Evolutionary conservation across 495 filamentous ascomycete species (phyloP).

Genomic region (Friedmanniomyces simplex): DNA sequence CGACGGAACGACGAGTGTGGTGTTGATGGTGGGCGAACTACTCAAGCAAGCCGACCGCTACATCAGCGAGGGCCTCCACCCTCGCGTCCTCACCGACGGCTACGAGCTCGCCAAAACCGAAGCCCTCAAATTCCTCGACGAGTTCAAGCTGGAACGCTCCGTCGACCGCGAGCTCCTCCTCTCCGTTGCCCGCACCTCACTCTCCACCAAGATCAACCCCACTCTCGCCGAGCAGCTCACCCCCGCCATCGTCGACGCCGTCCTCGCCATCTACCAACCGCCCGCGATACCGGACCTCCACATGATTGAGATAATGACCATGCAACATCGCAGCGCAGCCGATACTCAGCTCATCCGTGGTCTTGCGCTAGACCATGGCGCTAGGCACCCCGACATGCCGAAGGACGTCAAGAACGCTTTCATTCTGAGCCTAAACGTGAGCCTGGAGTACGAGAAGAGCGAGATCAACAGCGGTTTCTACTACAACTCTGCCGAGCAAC

Average conservation of each 20-base stretch:
- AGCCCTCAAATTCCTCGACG: constrained; percentile 89
- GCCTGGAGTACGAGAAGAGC: constrained; percentile 95
- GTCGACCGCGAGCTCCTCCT: constrained; percentile 90
- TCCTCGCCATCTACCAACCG: constrained; percentile 81
- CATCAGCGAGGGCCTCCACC: constrained; percentile 89
- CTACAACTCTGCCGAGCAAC: constrained; percentile 91
- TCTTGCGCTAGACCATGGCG: constrained; percentile 88
- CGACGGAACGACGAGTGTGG: constrained; percentile 95
- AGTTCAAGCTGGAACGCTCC: constrained; percentile 77
- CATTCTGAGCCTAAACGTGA: constrained; percentile 93
- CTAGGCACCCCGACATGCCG: constrained; percentile 96
- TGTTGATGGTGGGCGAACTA: constrained; percentile 89
- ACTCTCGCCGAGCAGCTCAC: constrained; percentile 84
- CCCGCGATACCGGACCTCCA: constrained; percentile 91
- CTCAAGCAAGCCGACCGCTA: constrained; percentile 94
- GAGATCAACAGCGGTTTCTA: constrained; percentile 99
- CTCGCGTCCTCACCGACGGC: constrained; percentile 91
- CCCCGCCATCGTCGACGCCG: constrained; percentile 88
- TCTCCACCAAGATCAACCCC: constrained; percentile 85
- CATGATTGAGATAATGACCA: constrained; percentile 99
- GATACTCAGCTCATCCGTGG: constrained; percentile 94
- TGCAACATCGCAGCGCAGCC: constrained; percentile 94
- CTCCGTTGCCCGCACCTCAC: constrained; percentile 85
- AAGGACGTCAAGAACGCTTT: constrained; percentile 90
- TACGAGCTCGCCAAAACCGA: constrained; percentile 96